Conservation (phyloP, 768 basidiomycete genomes). For the Leccinum olivaceopallidum region DNA sequence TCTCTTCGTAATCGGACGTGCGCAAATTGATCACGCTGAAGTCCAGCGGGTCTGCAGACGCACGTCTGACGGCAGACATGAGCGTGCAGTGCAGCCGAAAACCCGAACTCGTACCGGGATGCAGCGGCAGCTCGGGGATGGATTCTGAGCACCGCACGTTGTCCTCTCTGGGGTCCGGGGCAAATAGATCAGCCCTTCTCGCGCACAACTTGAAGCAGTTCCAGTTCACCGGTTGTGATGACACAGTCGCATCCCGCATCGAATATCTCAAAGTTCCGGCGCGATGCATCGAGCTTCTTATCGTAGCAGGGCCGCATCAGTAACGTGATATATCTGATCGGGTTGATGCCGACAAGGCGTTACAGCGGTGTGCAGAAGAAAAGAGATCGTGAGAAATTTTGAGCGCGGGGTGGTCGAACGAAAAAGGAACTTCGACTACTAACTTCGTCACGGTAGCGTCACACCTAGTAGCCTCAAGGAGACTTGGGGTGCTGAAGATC, state of each 20-base stretch:
- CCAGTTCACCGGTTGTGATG: constrained; percentile 93
- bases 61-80: constrained; percentile 51
- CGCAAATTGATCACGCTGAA: constrained; percentile 61
- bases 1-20: constrained; percentile 69
- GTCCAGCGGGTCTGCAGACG: constrained; percentile 45
- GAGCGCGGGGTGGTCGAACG: too few relatives aligned
- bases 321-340: constrained; percentile 72
- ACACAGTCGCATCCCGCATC: constrained; percentile 95
- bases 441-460: too few relatives aligned
- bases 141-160: constrained; percentile 13
- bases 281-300: constrained; percentile 97
- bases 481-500: too few relatives aligned
- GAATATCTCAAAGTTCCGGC: constrained; percentile 81
- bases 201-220: constrained; percentile 61
- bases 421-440: too few relatives aligned
- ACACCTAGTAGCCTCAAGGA: too few relatives aligned
- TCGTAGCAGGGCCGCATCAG: constrained; percentile 98
- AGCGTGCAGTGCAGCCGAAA: constrained; percentile 81
- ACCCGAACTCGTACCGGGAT: constrained; percentile 87
- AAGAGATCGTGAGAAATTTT: too few relatives aligned
- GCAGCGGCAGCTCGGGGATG: constrained; percentile 74
- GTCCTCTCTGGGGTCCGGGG: constrained; percentile 44
- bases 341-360: constrained; percentile 36
- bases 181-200: constrained; percentile 50
- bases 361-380: too few relatives aligned